phyloP scores from a whole-genome alignment of 192 early-diverging fungal species.

The Helicostylum pulchrum region DNA sequence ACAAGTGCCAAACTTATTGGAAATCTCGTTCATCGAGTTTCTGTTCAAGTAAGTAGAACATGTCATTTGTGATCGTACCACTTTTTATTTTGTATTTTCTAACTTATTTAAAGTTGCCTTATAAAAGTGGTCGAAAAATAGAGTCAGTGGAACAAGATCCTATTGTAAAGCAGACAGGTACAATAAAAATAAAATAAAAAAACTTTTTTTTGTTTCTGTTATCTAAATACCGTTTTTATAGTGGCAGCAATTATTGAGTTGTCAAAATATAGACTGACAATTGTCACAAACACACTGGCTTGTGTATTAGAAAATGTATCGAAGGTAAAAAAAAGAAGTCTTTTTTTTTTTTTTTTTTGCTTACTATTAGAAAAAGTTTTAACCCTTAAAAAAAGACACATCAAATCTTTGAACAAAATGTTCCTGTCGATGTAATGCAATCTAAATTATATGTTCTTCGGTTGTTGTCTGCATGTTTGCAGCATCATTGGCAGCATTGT shows the following conservation, averaged over 20 bases:
- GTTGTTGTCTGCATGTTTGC: slow-evolving; percentile 79
- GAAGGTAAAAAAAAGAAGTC: slow-evolving; percentile 36
- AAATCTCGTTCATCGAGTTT: slow-evolving; percentile 19
- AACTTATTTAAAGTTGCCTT: slow-evolving; percentile 52
- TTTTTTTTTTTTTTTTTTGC: background rate
- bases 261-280: slow-evolving; percentile 64
- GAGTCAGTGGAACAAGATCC: slow-evolving; percentile 65
- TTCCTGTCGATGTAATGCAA: slow-evolving; percentile 64
- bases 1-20: slow-evolving; percentile 18
- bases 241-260: slow-evolving; percentile 69
- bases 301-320: slow-evolving; percentile 71
- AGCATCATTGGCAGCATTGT: slow-evolving; percentile 76
- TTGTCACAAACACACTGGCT: slow-evolving; percentile 63
- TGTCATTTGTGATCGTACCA: background rate
- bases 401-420: slow-evolving; percentile 39
- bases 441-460: slow-evolving; percentile 84
- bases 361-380: background rate
- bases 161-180: slow-evolving; percentile 56
- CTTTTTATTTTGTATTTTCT: background rate
- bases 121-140: slow-evolving; percentile 58
- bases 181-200: background rate
- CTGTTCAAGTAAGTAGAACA: slow-evolving; percentile 11
- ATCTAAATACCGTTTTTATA: slow-evolving; percentile 13
- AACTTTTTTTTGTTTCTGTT: background rate
- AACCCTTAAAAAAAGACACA: slow-evolving; percentile 6